These are phyloP conservation scores for Myriosclerotinia curreyana DNA, from an alignment of 2,329 filamentous ascomycete species.

Conservation along the genomic window DNA sequence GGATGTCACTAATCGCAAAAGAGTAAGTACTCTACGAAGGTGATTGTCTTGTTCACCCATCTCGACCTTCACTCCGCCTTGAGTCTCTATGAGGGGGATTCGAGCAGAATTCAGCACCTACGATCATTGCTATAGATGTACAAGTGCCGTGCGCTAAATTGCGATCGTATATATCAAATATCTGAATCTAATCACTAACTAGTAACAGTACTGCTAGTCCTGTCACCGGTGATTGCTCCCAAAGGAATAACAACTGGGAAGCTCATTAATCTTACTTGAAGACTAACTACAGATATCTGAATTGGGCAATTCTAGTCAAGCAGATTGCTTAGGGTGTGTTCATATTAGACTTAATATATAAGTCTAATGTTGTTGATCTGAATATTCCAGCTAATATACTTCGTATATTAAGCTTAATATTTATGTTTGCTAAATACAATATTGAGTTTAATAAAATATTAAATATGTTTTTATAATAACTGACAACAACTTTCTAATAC, in stretches of 20 bases:
- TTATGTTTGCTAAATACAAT: too few relatives aligned
- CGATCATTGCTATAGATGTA: slow-evolving; percentile 1
- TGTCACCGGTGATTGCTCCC: not conserved
- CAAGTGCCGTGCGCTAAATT: not conserved
- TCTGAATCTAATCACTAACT: not conserved
- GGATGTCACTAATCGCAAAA: not conserved
- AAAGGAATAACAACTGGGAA: not conserved
- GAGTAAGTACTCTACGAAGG: slow-evolving; percentile 7
- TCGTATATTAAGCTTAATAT: too few relatives aligned
- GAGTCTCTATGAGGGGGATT: not conserved
- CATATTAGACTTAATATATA: too few relatives aligned
- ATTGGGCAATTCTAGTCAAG: not conserved
- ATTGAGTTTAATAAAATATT: too few relatives aligned
- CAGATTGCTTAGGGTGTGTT: too few relatives aligned
- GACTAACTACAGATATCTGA: not conserved
- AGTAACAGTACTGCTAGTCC: too few relatives aligned
- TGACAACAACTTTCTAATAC: too few relatives aligned
- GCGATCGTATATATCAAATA: not conserved
- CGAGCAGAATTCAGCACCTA: not conserved
- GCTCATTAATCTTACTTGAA: not conserved
- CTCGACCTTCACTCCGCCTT: not conserved
- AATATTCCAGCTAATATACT: too few relatives aligned
- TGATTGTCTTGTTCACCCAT: not conserved
- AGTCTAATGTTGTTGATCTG: too few relatives aligned
- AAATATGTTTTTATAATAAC: too few relatives aligned